Evolutionary conservation across 495 filamentous ascomycete species (phyloP), one percentile per base, ranked within the genome.

Genomic region (Sordaria brevicollis): DNA sequence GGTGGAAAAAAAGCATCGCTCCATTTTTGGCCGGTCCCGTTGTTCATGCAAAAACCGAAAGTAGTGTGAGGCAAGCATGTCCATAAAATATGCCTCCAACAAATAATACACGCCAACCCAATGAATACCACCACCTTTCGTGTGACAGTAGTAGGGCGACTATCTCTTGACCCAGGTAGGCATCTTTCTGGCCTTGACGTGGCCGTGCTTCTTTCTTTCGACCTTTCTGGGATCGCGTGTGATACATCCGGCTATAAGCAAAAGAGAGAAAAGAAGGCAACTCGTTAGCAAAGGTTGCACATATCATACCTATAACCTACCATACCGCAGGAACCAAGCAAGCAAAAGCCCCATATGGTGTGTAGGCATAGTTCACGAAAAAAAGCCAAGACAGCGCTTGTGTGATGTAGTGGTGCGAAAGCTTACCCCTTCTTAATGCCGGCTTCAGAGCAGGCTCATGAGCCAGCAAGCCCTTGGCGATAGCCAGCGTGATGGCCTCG

Each of bases 131-230:
- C 49, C 29, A 62, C 38, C 10, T 43, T n/a, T 9, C n/a, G n/a
- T 65, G 17, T 6, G 33, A 31, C 29, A 39, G 35, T 5, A n/a
- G 29, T 13, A 65, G 67, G 37, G 11, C 35, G 69, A 71, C 75
- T 89, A 91, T 82, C 89, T 85, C 88, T 97, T 97, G 83, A 98
- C 94, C 95, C 95, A 99, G 72, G 96, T 86, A 68, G 94, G 96
- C 90, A 92, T 95, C 87, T 99, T 99, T 81, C 95, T 90, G 49
- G 95, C 94, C 85, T 98, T 98, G 79, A 97, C 79, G 73, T 92
- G 90, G 73, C 95, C 95, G 31, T 93, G 88, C 88, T 99, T 99
- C 90, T 99, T 99, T 75, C 95, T 93, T 83, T 99, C 95, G 71
- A 98, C 96, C 67, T 84, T 88, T 79, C 94, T 91, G 43, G 91